phyloP scores from a whole-genome alignment of 441 rosid genomes.

The Populus trichocarpa region DNA sequence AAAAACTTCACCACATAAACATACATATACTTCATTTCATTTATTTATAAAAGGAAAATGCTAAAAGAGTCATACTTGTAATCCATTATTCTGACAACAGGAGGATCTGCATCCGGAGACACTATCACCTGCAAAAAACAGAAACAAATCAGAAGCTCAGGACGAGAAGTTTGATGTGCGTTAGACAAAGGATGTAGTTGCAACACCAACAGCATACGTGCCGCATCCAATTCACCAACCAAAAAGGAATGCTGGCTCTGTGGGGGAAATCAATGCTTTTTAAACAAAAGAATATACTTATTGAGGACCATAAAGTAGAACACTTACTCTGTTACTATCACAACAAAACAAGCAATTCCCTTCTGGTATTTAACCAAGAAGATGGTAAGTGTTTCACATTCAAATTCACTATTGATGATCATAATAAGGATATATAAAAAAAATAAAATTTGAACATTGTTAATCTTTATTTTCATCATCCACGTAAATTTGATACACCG shows the following conservation, averaged over 20 bases:
- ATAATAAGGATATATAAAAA: background rate
- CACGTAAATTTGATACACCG: background rate
- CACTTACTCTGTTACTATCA: background rate
- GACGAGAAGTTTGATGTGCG: background rate
- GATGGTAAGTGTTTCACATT: background rate
- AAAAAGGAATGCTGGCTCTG: background rate
- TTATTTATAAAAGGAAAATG: background rate
- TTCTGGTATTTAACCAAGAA: background rate
- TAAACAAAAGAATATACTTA: background rate
- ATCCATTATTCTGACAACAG: conserved; percentile 88
- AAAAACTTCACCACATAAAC: background rate
- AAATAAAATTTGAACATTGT: too few relatives aligned
- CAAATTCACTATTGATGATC: background rate
- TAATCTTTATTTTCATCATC: background rate
- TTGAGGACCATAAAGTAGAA: background rate
- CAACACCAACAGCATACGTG: background rate
- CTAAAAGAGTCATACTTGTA: conserved; percentile 46
- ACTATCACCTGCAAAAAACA: conserved; percentile 62
- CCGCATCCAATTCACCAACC: background rate
- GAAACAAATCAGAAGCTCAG: background rate
- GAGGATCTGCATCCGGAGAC: conserved; percentile 95
- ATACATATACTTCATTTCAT: background rate
- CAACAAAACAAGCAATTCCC: background rate
- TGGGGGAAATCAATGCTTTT: background rate
- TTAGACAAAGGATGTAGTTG: background rate